These are phyloP conservation scores for Pseudogymnoascus sp. DNA, from an alignment of 2,329 filamentous ascomycete species.

Conservation along the genomic window DNA sequence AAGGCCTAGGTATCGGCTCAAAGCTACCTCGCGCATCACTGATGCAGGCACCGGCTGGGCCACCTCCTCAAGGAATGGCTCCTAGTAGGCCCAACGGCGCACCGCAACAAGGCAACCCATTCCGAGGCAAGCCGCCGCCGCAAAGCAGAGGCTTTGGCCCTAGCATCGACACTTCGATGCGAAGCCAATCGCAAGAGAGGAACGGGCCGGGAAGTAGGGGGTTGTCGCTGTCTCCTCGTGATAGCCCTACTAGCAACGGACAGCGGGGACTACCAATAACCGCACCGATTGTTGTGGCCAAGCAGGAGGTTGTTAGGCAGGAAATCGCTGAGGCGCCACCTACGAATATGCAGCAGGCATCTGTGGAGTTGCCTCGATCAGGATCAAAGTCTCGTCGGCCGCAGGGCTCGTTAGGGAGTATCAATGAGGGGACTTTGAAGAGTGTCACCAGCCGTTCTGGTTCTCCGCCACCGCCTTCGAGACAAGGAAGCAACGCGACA, in stretches of 20 bases:
- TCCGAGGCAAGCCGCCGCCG: conserved; percentile 20
- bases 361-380: conserved; percentile 30
- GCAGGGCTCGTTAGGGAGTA: conserved; percentile 62
- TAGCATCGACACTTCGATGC: conserved; percentile 26
- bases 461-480: conserved; percentile 51
- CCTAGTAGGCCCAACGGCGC: conserved; percentile 48
- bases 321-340: conserved; percentile 26
- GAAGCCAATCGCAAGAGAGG: conserved; percentile 37
- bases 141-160: conserved; percentile 25
- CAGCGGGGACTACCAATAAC: conserved; percentile 40
- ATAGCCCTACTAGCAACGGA: conserved; percentile 50
- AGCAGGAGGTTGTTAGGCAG: conserved; percentile 26
- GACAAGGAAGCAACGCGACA: conserved; percentile 52
- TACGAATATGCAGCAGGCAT: conserved; percentile 28
- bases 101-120: conserved; percentile 54
- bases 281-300: conserved; percentile 40
- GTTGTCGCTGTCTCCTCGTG: conserved; percentile 31
- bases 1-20: conserved; percentile 27
- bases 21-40: conserved; percentile 32
- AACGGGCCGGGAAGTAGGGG: conserved; percentile 31
- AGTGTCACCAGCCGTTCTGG: conserved; percentile 38
- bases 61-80: conserved; percentile 50
- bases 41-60: conserved; percentile 36
- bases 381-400: conserved; percentile 45
- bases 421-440: conserved; percentile 47